Evolutionary conservation across 1,139 yeast species (phyloP).

Genomic region (Geotrichum aggregatum): DNA sequence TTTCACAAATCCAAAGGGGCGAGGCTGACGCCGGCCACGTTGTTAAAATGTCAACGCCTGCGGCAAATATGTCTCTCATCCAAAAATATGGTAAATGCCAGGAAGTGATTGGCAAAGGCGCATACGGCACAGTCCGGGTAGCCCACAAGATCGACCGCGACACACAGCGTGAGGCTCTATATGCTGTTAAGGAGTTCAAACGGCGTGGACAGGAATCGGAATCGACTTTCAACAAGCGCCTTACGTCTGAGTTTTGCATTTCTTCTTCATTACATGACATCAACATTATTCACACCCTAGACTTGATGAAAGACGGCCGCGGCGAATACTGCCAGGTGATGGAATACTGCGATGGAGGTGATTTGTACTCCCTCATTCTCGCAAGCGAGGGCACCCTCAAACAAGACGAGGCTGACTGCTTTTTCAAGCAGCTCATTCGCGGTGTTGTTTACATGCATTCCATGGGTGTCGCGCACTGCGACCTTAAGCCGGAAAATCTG

Average conservation of each 20-base stretch:
- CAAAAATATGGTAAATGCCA: constrained; percentile 77
- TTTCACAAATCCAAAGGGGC: constrained; percentile 32
- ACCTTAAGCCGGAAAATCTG: constrained; percentile 89
- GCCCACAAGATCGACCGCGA: constrained; percentile 52
- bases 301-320: constrained; percentile 80
- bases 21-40: constrained; percentile 20
- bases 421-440: constrained; percentile 81
- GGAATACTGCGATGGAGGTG: constrained; percentile 97
- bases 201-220: constrained; percentile 54
- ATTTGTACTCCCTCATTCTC: constrained; percentile 76
- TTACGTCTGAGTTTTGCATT: constrained; percentile 81
- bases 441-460: constrained; percentile 96
- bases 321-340: constrained; percentile 94
- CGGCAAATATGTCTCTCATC: constrained; percentile 40
- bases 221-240: constrained; percentile 62
- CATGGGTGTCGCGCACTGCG: constrained; percentile 95
- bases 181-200: constrained; percentile 80
- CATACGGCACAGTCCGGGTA: constrained; percentile 80
- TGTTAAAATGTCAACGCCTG: constrained; percentile 24
- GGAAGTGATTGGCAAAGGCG: constrained; percentile 77
- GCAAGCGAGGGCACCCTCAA: constrained; percentile 77
- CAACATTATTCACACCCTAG: constrained; percentile 81
- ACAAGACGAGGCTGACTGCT: constrained; percentile 88
- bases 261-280: constrained; percentile 74
- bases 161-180: constrained; percentile 48